Evolutionary conservation across 2,329 filamentous ascomycete genomes (phyloP), one percentile per base, ranked within the genome.

Genomic region (Stachybotrys chartarum): DNA sequence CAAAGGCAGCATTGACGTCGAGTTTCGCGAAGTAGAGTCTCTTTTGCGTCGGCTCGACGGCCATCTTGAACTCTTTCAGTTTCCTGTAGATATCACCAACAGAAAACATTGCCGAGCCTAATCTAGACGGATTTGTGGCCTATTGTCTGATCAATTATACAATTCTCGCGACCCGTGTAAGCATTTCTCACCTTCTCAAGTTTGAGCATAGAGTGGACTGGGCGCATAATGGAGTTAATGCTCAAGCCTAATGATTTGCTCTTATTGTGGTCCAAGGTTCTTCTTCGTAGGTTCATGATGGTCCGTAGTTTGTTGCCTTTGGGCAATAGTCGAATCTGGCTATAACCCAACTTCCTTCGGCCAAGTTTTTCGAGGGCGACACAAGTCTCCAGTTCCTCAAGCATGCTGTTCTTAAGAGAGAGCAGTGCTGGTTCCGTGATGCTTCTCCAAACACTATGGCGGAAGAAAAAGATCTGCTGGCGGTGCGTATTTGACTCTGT

Each of bases 1-100:
- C 94, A 68, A 97, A 99, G 63, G 93, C 96, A 2, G 90, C 85
- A 67, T 90, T 83, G 18, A 99, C 92, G 66, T 99, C 94, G 12
- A 96, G 78, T 68, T 99, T 99, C 57, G 86, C 92, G 71, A 97
- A 96, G 70, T 89, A 97, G 1, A 97, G 72, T 5, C 70, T 76
- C 8, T 66, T 63, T 0, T 71, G 63, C 0, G 60, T 59, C 1
- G 70, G 56, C 0, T 71, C 70, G 11, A 88, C 67, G 1, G 60
- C 70, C 2, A 70, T 63, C 59, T 87, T 87, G 73, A 96, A 97
- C 0, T 60, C 64, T 58, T 86, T 88, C 24, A 99, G 72, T 18
- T 84, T 85, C 12, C 76, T 74, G 62, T 94, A 91, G 47, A 99
- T 84, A 54, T 96, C 91, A 3, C 85, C 82, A 2, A 94, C 83